Base-by-base conservation (phyloP, 148 eudicot genomes). In the Rhododendron kiyosumense region DNA sequence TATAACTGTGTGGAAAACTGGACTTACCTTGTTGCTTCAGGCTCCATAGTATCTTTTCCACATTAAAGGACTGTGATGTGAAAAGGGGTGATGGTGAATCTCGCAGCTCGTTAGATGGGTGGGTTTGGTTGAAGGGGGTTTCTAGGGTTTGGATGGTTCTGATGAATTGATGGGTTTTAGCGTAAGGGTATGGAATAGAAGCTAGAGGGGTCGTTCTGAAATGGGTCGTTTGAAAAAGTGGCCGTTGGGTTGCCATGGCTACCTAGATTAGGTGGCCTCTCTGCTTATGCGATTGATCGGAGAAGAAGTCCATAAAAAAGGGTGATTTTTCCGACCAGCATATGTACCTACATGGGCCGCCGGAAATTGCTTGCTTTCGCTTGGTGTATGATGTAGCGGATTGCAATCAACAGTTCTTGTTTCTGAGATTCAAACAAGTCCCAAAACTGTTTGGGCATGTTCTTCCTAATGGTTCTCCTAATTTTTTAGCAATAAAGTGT, bases 1-100 rank as follows among this genome's bases (percentile, higher is more conserved):
- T 45, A n/a, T 41, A 69, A 54, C 28, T 49, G 36, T 57, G 78
- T 38, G 74, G 41, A 77, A 88, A 84, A 83, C 28, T 86, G 71
- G 81, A 86, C 87, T 89, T 89, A 86, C 95, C 94, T 81, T 86
- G n/a, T 22, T 85, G 65, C 79, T 90, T 93, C 71, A 94, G 88
- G 77, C 84, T 87, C 48, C 90, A 87, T 78, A 93, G 46, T 43
- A 94, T 87, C 86, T 90, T 92, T 51, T 93, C 94, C 26, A 90
- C 89, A 52, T 86, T 79, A 83, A 91, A 87, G 51, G 92, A 63
- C 18, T 89, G 89, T 34, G 90, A 28, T 36, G 80, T 54, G 43
- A 71, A 18, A 18, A 78, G 45, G 24, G 81, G 9, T 82, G 76
- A 63, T 51, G 84, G 20, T 15, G 83, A 52, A 85, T 67, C 32